Percentiles rank a stretch among this genome's conserved stretches.
Evolutionary conservation across 2,329 filamentous ascomycete genomes (phyloP).

Genomic region (Trichoderma harzianum): DNA sequence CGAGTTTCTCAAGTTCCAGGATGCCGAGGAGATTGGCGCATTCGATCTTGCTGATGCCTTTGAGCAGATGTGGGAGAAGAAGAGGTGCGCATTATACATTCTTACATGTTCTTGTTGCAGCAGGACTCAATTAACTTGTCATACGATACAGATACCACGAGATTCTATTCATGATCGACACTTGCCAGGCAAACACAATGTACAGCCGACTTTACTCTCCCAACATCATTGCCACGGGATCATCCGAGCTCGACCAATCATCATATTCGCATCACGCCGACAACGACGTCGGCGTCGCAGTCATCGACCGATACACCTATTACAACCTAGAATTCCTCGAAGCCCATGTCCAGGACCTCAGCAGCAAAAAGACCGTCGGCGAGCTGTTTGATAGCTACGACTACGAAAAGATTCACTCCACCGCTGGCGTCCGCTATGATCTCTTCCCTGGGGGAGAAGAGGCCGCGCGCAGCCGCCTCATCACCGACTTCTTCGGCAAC

Average conservation of each 20-base stretch:
- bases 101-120: not conserved
- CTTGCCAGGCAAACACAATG: constrained; percentile 99
- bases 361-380: constrained; percentile 83
- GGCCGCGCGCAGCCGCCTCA: constrained; percentile 70
- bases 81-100: constrained; percentile 54
- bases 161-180: constrained; percentile 99
- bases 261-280: constrained; percentile 98
- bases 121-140: not conserved
- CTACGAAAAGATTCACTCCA: constrained; percentile 87
- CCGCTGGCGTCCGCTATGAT: constrained; percentile 90
- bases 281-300: constrained; percentile 94
- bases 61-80: constrained; percentile 99
- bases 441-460: constrained; percentile 84
- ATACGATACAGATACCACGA: constrained; percentile 71
- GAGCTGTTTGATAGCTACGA: constrained; percentile 97
- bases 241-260: constrained; percentile 89
- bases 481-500: constrained; percentile 98
- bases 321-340: constrained; percentile 98
- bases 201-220: constrained; percentile 97
- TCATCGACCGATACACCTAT: constrained; percentile 98
- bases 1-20: constrained; percentile 97
- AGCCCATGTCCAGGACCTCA: constrained; percentile 79
- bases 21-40: constrained; percentile 93
- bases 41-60: constrained; percentile 97
- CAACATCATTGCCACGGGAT: constrained; percentile 97